A percentile compares a stretch with the other conserved stretches of the same genome.
Evolutionary conservation across 441 rosid species (phyloP).

Genomic region (Populus trichocarpa): DNA sequence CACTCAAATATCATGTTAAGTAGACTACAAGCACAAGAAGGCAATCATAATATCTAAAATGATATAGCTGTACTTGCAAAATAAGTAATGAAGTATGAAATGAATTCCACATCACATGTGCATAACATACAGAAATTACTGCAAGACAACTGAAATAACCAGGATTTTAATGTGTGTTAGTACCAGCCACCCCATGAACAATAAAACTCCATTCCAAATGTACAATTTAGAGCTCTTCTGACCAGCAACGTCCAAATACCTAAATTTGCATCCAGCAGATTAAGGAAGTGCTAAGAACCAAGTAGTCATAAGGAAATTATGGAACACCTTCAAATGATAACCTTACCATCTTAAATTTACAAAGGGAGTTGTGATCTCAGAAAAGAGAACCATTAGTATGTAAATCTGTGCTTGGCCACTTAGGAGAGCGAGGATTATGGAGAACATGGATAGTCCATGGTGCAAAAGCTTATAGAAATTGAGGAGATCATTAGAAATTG

Average conservation of each 20-base stretch:
- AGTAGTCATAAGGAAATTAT: not conserved
- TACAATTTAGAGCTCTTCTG: conserved; percentile 58
- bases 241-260: conserved; percentile 77
- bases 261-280: conserved; percentile 20
- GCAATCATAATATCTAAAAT: too few species aligned
- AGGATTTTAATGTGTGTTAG: conserved; percentile 14
- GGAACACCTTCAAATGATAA: conserved; percentile 1
- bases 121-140: not conserved
- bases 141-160: conserved; percentile 4
- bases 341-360: conserved; percentile 80
- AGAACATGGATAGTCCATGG: conserved; percentile 69
- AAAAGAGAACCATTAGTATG: conserved; percentile 73
- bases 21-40: too few species aligned
- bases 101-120: too few species aligned
- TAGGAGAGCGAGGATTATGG: conserved; percentile 32
- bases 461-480: conserved; percentile 53
- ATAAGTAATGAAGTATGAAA: too few species aligned
- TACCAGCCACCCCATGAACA: conserved; percentile 93
- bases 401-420: conserved; percentile 79
- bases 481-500: not conserved
- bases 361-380: conserved; percentile 76
- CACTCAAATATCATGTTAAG: too few species aligned
- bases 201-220: conserved; percentile 54
- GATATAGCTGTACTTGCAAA: too few species aligned
- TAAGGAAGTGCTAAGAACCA: not conserved